These are phyloP conservation scores for Lasiodiplodia sp. DNA, from an alignment of 2,329 filamentous ascomycete genomes.

Conservation along the genomic window DNA sequence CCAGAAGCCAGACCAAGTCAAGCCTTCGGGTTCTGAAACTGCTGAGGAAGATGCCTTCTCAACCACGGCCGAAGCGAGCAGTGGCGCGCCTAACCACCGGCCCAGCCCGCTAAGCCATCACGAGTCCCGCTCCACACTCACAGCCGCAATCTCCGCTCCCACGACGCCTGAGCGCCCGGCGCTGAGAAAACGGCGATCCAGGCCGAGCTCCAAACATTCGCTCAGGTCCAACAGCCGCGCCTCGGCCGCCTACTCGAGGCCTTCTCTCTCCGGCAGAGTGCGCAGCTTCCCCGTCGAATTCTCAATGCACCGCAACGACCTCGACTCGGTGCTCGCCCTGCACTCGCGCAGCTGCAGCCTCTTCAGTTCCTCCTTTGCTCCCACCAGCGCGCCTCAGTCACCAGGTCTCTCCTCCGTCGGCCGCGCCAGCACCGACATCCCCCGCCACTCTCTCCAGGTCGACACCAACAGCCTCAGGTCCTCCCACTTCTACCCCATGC, in stretches of 20 bases:
- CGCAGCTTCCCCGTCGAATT: constrained; percentile 43
- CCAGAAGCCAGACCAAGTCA: constrained; percentile 1
- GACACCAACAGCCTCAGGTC: constrained; percentile 7
- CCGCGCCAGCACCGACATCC: constrained; percentile 23
- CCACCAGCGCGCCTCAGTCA: constrained; percentile 23
- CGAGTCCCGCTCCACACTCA: not conserved
- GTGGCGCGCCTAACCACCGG: constrained; percentile 8
- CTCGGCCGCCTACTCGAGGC: constrained; percentile 6
- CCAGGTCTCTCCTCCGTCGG: constrained; percentile 18
- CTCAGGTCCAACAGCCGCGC: constrained; percentile 7
- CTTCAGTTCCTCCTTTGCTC: constrained; percentile 15
- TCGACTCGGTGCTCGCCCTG: constrained; percentile 49
- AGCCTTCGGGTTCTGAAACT: constrained; percentile 20
- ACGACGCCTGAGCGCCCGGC: constrained; percentile 11
- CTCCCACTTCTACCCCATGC: not conserved
- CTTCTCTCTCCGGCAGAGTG: constrained; percentile 31
- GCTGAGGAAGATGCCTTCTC: constrained; percentile 8
- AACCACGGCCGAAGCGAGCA: not conserved
- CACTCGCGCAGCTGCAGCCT: constrained; percentile 49
- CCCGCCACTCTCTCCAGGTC: constrained; percentile 3
- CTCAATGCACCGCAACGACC: constrained; percentile 39
- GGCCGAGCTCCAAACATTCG: constrained; percentile 28
- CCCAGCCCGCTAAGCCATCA: constrained; percentile 9
- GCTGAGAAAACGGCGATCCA: constrained; percentile 21
- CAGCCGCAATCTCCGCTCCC: not conserved